A percentile compares a stretch with the other conserved stretches of the same genome.
phyloP scores from a whole-genome alignment of 306 rosid genomes.

The Rosa persica region DNA sequence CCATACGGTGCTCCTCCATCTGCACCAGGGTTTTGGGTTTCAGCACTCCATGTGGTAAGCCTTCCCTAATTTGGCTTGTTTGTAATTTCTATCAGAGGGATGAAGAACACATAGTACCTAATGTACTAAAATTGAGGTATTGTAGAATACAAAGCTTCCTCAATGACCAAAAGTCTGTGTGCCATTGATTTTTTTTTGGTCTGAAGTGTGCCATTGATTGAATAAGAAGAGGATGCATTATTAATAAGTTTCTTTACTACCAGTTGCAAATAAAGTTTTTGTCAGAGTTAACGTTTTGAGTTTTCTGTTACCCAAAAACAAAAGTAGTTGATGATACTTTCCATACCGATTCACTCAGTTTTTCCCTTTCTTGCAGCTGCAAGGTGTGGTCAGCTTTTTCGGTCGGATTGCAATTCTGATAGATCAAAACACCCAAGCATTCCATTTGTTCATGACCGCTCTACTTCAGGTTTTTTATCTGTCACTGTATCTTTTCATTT shows the following conservation, averaged over 20 bases:
- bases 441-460: slow-evolving; percentile 95
- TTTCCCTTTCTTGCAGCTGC: slow-evolving; percentile 56
- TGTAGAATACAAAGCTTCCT: neutral
- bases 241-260: neutral
- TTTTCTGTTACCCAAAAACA: neutral
- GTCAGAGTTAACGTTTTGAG: neutral
- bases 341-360: neutral
- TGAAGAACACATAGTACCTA: slow-evolving; percentile 18
- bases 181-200: neutral
- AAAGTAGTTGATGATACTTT: neutral
- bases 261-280: neutral
- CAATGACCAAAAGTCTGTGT: neutral
- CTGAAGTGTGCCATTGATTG: neutral
- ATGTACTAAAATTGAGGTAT: neutral
- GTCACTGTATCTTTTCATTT: neutral
- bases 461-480: slow-evolving; percentile 78
- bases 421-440: slow-evolving; percentile 97
- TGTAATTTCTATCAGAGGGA: slow-evolving; percentile 15
- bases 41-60: slow-evolving; percentile 82
- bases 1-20: slow-evolving; percentile 85
- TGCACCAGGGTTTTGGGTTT: slow-evolving; percentile 95
- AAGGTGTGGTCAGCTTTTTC: slow-evolving; percentile 87
- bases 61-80: slow-evolving; percentile 19
- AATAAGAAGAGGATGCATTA: neutral
- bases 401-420: slow-evolving; percentile 94